phyloP scores from a whole-genome alignment of 23 red algal species.

The Agarophyton chilense region DNA sequence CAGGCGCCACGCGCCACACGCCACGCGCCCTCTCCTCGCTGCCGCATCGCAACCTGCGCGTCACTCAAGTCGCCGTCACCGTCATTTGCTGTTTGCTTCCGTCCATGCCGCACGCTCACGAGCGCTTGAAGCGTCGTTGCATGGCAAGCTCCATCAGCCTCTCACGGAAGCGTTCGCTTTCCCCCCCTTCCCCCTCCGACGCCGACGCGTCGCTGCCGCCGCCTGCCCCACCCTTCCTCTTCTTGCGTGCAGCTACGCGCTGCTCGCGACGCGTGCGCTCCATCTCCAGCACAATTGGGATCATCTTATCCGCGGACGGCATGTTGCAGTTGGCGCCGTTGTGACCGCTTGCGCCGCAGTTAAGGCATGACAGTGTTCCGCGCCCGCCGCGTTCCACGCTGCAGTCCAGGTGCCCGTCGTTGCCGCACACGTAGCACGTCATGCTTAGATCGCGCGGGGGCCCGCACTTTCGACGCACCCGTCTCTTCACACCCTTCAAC shows the following conservation, averaged over 20 bases:
- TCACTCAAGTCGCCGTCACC: not conserved
- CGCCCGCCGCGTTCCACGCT: not conserved
- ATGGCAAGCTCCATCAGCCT: not conserved
- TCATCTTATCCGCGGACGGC: not conserved
- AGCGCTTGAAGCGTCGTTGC: not conserved
- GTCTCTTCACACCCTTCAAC: constrained; percentile 1
- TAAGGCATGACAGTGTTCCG: constrained; percentile 45
- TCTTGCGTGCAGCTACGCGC: not conserved
- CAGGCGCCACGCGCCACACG: too few species aligned
- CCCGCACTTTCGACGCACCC: constrained; percentile 1
- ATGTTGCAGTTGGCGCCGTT: constrained; percentile 31
- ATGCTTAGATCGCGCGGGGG: constrained; percentile 30
- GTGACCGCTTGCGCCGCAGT: constrained; percentile 42
- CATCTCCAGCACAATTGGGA: constrained; percentile 28
- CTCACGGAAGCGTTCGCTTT: not conserved
- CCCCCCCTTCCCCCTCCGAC: not conserved
- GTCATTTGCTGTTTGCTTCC: not conserved
- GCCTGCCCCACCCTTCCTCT: not conserved
- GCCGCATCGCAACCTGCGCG: too few species aligned
- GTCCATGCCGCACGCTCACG: too few species aligned
- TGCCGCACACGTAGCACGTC: constrained; percentile 49
- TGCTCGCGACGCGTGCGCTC: not conserved
- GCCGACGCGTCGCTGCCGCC: not conserved
- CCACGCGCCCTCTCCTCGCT: too few species aligned
- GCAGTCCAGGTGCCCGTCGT: constrained; percentile 48